phyloP scores from a whole-genome alignment of 2,329 filamentous ascomycete species.

The Fusarium burgessii region DNA sequence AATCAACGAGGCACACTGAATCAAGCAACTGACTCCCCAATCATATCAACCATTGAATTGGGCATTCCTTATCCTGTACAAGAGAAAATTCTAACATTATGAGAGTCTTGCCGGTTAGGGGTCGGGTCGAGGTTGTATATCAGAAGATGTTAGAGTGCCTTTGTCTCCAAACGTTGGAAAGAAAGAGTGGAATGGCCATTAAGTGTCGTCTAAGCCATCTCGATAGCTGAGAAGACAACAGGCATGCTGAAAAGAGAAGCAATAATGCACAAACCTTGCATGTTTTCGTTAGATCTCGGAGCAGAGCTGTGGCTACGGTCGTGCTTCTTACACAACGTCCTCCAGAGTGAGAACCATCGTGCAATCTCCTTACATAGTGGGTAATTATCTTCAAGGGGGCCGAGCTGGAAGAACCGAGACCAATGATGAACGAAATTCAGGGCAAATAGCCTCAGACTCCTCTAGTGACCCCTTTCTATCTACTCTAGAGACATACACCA shows the following conservation, averaged over 20 bases:
- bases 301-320: background rate
- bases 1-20: background rate
- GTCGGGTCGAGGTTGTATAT: background rate
- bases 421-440: background rate
- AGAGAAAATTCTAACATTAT: background rate
- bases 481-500: background rate
- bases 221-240: background rate
- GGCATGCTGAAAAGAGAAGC: background rate
- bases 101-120: background rate
- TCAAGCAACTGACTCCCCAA: background rate
- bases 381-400: background rate
- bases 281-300: constrained; percentile 22
- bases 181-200: background rate
- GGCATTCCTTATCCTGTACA: background rate
- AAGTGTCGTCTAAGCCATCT: background rate
- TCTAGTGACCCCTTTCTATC: background rate
- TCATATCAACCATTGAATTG: background rate
- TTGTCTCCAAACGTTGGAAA: background rate
- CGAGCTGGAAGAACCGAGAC: background rate
- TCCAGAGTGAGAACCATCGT: background rate
- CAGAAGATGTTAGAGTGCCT: background rate
- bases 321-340: constrained; percentile 12
- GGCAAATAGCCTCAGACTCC: background rate
- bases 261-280: constrained; percentile 24
- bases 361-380: background rate